Evolutionary conservation across 2,329 filamentous ascomycete species (phyloP).

Genomic region (Fusarium coicis): DNA sequence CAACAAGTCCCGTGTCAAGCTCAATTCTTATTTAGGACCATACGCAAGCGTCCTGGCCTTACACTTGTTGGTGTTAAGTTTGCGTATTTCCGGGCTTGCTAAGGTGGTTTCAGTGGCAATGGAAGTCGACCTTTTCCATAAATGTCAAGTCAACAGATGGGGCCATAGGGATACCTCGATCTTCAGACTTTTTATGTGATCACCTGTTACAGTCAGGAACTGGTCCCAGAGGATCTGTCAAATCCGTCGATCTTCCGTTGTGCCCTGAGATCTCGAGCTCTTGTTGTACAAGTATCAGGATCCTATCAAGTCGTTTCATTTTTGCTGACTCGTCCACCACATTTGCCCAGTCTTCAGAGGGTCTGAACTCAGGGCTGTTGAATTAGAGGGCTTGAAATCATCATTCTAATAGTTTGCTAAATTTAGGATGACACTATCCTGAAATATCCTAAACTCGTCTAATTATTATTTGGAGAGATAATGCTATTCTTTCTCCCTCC

Average conservation of each 20-base stretch:
- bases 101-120: constrained; percentile 23
- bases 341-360: too few species aligned
- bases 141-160: constrained; percentile 16
- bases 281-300: not conserved
- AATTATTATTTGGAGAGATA: not conserved
- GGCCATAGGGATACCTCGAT: constrained; percentile 11
- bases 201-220: constrained; percentile 26
- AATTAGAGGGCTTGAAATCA: not conserved
- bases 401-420: not conserved
- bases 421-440: too few species aligned
- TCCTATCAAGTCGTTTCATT: not conserved
- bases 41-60: constrained; percentile 1
- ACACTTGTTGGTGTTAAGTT: not conserved
- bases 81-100: not conserved
- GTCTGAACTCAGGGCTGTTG: not conserved
- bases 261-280: not conserved
- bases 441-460: not conserved
- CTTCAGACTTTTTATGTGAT: not conserved
- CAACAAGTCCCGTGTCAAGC: not conserved
- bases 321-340: not conserved
- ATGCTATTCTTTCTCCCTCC: not conserved
- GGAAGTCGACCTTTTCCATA: not conserved
- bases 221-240: constrained; percentile 9
- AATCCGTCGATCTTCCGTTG: not conserved
- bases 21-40: not conserved